Evolutionary conservation across 1,139 yeast genomes (phyloP), one percentile per base, ranked within the genome.

Genomic region (Geotrichum carabidarum): DNA sequence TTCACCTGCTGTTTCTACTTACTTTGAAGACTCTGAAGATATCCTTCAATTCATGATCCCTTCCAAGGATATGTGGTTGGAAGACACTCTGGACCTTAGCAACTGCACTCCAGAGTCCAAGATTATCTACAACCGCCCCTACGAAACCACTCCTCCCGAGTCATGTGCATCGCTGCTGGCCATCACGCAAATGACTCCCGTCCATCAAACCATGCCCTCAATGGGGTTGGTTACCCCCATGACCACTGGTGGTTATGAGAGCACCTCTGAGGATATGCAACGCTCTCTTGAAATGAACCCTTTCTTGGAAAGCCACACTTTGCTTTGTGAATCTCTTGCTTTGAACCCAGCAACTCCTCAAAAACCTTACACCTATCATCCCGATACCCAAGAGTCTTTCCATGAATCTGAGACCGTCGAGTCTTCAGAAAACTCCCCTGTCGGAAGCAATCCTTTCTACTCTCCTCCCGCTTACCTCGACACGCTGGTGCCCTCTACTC

Each of bases 391-490:
- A 14, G 18, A 38, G 12, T 8, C 22, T 9, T 22, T 12, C 37
- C 14, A 12, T 15, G 42, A 38, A 15, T 14, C 22, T 15, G 14
- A 27, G n/a, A 30, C 17, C 36, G 36, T 12, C 17, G 18, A 43
- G 11, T 15, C 12, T 14, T 15, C 22, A 8, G 35, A 30, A 11
- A 27, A 14, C 46, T 6, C 46, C 7, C 46, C 46, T 63, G 63
- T 53, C 7, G 46, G 46, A 43, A 43, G 35, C 46, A 69, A 69
- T 57, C 72, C 73, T 14, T 69, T 69, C 58, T 69, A 69, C 60
- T 58, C 64, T 53, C 70, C 71, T 27, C 68, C 71, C 11, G 45
- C 68, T n/a, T 68, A 60, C 56, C 57, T 68, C 38, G 46, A 55
- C 17, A 22, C 46, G 17, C 32, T 27, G 34, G 47, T 36, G 15